Percentiles rank a stretch among this genome's conserved stretches.
Evolutionary conservation across 352 stramenopile species (phyloP).

Genomic region (Phytopythium kandeliae): DNA sequence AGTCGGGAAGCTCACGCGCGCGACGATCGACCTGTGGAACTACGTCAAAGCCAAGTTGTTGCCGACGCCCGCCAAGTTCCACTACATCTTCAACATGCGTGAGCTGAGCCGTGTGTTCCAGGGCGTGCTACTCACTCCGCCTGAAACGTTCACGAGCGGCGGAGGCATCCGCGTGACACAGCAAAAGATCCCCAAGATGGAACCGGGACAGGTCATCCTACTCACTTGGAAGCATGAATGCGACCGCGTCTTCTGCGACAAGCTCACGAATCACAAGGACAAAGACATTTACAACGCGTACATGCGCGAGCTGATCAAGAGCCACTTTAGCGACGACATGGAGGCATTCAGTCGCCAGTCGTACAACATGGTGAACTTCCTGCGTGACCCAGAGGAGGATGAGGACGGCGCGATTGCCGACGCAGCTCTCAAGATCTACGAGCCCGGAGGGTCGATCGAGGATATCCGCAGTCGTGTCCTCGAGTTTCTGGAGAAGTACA

Average conservation of each 20-base stretch:
- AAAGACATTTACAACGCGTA: conserved; percentile 93
- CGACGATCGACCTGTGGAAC: conserved; percentile 96
- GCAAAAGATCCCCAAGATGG: conserved; percentile 87
- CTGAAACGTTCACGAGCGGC: conserved; percentile 92
- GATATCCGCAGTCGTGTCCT: conserved; percentile 91
- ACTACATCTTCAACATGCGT: conserved; percentile 99
- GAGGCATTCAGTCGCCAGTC: conserved; percentile 59
- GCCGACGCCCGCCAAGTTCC: conserved; percentile 97
- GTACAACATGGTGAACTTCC: conserved; percentile 97
- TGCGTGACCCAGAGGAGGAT: conserved; percentile 96
- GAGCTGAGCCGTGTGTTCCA: conserved; percentile 98
- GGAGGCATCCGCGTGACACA: conserved; percentile 80
- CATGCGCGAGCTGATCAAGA: conserved; percentile 89
- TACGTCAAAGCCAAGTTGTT: conserved; percentile 97
- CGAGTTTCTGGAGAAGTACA: conserved; percentile 97
- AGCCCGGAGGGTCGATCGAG: conserved; percentile 91
- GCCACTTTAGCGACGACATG: conserved; percentile 88
- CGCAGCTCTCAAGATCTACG: conserved; percentile 96
- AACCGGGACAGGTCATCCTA: conserved; percentile 89
- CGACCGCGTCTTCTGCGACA: conserved; percentile 97
- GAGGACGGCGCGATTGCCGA: conserved; percentile 94
- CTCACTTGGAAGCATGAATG: conserved; percentile 98
- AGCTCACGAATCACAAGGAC: conserved; percentile 96
- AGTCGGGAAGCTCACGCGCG: conserved; percentile 92
- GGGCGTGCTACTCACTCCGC: conserved; percentile 94